phyloP scores from a whole-genome alignment of 139 green algal genomes.

The Desmodesmus armatus region DNA sequence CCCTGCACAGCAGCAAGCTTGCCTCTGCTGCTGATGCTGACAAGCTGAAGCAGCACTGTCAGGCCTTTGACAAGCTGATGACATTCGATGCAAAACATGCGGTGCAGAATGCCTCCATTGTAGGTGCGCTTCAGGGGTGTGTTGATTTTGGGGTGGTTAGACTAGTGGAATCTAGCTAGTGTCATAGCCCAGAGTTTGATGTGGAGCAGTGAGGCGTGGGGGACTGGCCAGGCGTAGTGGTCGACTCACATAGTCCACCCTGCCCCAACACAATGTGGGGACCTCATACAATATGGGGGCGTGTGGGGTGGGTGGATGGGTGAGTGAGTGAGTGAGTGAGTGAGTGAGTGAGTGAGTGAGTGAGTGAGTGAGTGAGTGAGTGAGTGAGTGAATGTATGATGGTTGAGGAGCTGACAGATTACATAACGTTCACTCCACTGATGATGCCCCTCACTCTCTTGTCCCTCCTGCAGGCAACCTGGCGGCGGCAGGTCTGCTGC shows the following conservation, averaged over 20 bases:
- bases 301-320: too few relatives aligned
- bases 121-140: slow-evolving; percentile 27
- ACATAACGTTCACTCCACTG: too few relatives aligned
- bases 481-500: neutral
- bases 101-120: slow-evolving; percentile 26
- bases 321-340: too few relatives aligned
- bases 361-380: too few relatives aligned
- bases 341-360: too few relatives aligned
- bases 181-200: neutral
- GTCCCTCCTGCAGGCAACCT: slow-evolving; percentile 30
- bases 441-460: too few relatives aligned
- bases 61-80: slow-evolving; percentile 34
- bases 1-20: neutral
- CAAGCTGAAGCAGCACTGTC: neutral
- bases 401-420: too few relatives aligned
- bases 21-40: neutral
- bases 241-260: neutral
- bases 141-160: too few relatives aligned
- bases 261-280: neutral
- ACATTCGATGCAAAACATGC: slow-evolving; percentile 43
- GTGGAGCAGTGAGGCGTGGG: neutral
- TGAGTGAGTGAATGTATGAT: too few relatives aligned
- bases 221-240: neutral
- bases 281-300: too few relatives aligned
- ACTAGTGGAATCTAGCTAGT: neutral